phyloP scores from a whole-genome alignment of 2,329 filamentous ascomycete genomes.

The Colletotrichum sp. region DNA sequence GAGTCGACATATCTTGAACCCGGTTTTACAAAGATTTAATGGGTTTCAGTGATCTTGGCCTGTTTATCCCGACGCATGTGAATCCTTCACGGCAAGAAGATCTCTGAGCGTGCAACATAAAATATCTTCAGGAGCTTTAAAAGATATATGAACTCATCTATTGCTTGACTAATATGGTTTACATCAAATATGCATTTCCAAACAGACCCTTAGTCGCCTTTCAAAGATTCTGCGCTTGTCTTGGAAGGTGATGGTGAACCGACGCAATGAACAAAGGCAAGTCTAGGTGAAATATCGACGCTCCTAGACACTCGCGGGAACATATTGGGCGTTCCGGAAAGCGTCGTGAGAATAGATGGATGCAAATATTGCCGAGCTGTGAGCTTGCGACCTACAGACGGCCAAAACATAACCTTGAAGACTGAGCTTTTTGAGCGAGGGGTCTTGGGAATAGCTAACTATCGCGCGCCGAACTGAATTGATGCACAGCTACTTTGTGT shows the following conservation, averaged over 20 bases:
- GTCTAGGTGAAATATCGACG: not conserved
- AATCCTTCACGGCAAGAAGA: not conserved
- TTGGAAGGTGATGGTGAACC: not conserved
- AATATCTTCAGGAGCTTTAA: not conserved
- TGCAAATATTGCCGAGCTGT: not conserved
- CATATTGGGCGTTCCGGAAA: not conserved
- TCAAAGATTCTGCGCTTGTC: not conserved
- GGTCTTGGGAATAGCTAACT: fast-evolving
- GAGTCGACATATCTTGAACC: not conserved
- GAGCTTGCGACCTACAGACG: not conserved
- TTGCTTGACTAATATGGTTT: not conserved
- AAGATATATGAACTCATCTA: not conserved
- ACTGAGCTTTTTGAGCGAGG: fast-evolving
- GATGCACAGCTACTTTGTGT: not conserved
- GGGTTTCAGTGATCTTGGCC: not conserved
- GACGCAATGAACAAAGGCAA: not conserved
- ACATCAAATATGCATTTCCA: not conserved
- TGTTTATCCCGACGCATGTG: not conserved
- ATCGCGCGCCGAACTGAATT: not conserved
- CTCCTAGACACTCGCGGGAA: not conserved
- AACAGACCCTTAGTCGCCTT: fast-evolving
- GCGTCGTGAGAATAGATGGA: not conserved
- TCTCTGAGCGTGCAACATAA: not conserved
- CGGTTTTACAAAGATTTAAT: fast-evolving
- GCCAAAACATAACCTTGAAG: not conserved